phyloP scores from a whole-genome alignment of 768 basidiomycete genomes.

The Mycena vulgaris region DNA sequence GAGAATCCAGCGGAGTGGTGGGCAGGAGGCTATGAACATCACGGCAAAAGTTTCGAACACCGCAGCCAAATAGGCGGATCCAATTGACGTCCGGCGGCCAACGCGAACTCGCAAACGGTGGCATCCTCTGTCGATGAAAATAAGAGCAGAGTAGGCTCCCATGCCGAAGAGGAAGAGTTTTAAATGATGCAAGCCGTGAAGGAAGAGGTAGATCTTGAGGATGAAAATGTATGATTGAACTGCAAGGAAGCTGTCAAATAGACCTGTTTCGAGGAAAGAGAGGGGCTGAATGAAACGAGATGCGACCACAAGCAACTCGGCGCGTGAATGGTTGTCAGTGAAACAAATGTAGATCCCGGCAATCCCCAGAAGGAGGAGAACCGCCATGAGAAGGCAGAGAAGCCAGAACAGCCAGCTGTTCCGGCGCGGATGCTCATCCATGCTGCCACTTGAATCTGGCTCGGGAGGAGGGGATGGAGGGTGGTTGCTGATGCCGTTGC shows the following conservation, averaged over 20 bases:
- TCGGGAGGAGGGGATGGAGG: conserved; percentile 11
- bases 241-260: not conserved
- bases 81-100: no score
- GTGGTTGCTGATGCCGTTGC: not conserved
- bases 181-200: not conserved
- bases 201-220: not conserved
- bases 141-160: not conserved
- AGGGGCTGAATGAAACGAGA: not conserved
- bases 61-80: no score
- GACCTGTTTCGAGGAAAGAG: not conserved
- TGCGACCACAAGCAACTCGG: not conserved
- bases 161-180: not conserved
- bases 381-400: not conserved
- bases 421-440: not conserved
- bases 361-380: not conserved
- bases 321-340: not conserved
- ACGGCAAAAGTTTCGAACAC: no score
- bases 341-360: not conserved
- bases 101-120: no score
- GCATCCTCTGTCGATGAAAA: not conserved
- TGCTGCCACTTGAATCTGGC: conserved; percentile 1
- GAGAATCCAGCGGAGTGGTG: not conserved
- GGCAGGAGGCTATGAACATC: not conserved
- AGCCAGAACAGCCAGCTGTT: not conserved
- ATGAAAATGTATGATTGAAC: not conserved